Evolutionary conservation across 495 filamentous ascomycete genomes (phyloP).

Genomic region (Aspergillus panamensis): DNA sequence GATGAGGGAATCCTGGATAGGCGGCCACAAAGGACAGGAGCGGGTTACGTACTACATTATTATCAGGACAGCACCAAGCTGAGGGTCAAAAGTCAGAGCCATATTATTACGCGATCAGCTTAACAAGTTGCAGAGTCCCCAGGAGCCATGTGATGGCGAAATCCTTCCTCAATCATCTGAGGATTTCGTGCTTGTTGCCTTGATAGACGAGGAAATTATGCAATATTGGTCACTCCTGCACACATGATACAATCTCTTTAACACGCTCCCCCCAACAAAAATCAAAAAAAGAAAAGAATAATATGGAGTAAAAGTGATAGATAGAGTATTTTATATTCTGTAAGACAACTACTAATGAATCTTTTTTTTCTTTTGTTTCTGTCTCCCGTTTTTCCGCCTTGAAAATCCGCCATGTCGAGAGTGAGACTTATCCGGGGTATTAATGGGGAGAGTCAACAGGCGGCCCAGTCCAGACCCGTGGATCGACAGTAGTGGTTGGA

Average conservation of each 20-base stretch:
- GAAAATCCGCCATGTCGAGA: conserved; percentile 12
- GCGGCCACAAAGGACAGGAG: conserved; percentile 10
- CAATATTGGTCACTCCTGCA: conserved; percentile 12
- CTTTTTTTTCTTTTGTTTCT: conserved; percentile 5
- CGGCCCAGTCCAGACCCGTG: conserved; percentile 24
- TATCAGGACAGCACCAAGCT: background rate
- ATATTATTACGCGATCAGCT: conserved; percentile 11
- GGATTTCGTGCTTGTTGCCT: conserved; percentile 2
- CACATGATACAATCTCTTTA: conserved; percentile 13
- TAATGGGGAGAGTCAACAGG: conserved; percentile 16
- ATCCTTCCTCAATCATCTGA: conserved; percentile 19
- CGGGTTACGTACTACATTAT: background rate
- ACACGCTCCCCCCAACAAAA: conserved; percentile 2
- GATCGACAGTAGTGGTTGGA: conserved; percentile 25
- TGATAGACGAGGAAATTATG: conserved; percentile 11
- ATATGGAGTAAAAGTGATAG: background rate
- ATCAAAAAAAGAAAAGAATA: conserved; percentile 1
- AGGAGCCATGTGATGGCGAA: conserved; percentile 15
- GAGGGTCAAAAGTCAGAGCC: background rate
- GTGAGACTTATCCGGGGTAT: conserved; percentile 21
- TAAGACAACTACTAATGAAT: background rate
- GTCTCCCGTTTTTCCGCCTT: background rate
- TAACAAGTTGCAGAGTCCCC: conserved; percentile 4
- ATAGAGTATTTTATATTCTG: background rate
- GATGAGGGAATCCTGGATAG: conserved; percentile 17